A percentile compares a stretch with the other conserved stretches of the same genome.
Evolutionary conservation across 768 basidiomycete species (phyloP).

Genomic region (Termitomyces sp.): DNA sequence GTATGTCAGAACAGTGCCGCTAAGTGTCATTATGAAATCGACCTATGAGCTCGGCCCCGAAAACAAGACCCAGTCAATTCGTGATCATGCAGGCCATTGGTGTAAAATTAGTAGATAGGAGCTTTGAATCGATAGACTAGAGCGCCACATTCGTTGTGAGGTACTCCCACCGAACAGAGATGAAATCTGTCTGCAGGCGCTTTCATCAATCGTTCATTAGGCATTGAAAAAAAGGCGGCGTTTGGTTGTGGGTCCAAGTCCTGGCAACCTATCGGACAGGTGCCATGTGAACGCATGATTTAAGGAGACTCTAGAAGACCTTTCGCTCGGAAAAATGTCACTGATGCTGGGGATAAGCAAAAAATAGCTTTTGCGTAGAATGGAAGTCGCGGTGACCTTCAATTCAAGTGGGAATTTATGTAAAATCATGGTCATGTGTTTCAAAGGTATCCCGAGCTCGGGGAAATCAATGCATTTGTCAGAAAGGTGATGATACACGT

Average conservation of each 20-base stretch:
- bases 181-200: too few relatives aligned
- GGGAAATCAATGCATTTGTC: not conserved
- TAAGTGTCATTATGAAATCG: not conserved
- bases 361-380: not conserved
- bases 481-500: not conserved
- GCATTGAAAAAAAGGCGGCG: too few relatives aligned
- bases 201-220: not conserved
- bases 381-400: constrained; percentile 1
- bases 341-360: not conserved
- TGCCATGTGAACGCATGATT: not conserved
- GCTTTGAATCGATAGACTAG: not conserved
- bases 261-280: not conserved
- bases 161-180: not conserved
- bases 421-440: not conserved
- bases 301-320: not conserved
- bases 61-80: too few relatives aligned
- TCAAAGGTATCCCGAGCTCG: not conserved
- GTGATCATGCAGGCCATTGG: not conserved
- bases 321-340: not conserved
- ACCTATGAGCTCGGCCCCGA: too few relatives aligned
- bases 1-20: not conserved
- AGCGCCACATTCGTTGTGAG: not conserved
- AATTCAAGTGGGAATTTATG: not conserved
- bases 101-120: not conserved
- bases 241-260: not conserved